Conservation (phyloP, 1,284 basidiomycete species). For the Pulchroboletus neoregius region DNA sequence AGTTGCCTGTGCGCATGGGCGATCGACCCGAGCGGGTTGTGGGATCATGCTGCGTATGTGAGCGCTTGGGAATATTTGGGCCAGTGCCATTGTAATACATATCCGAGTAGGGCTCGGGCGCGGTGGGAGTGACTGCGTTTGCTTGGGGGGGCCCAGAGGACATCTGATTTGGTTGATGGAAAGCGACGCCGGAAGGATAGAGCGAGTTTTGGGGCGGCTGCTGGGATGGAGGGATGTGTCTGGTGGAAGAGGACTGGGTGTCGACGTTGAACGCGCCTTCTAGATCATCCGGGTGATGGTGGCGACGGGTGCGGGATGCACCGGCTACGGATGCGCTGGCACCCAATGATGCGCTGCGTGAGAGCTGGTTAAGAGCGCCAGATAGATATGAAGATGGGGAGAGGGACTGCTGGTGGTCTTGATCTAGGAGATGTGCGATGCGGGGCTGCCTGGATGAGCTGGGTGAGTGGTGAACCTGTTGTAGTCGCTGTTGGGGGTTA, state of each 20-base stretch:
- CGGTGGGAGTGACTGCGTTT: constrained; percentile 34
- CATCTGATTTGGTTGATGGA: constrained; percentile 46
- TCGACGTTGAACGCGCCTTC: constrained; percentile 63
- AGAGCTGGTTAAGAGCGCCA: constrained; percentile 47
- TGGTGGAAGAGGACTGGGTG: constrained; percentile 37
- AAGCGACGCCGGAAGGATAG: constrained; percentile 56
- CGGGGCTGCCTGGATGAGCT: constrained; percentile 50
- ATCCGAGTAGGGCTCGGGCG: constrained; percentile 54
- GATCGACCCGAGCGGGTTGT: constrained; percentile 52
- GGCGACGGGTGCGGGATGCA: constrained; percentile 47
- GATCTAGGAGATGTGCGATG: constrained; percentile 60
- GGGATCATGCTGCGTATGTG: constrained; percentile 52
- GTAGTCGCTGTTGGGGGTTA: constrained; percentile 22
- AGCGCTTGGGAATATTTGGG: constrained; percentile 50
- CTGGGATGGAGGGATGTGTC: constrained; percentile 38
- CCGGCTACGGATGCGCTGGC: constrained; percentile 42
- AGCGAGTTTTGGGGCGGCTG: constrained; percentile 41
- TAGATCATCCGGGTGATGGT: constrained; percentile 64
- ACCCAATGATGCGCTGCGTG: constrained; percentile 64
- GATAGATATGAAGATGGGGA: constrained; percentile 52
- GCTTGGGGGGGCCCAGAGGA: constrained; percentile 34
- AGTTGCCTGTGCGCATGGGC: constrained; percentile 53
- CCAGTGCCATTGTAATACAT: constrained; percentile 57
- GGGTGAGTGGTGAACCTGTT: constrained; percentile 37
- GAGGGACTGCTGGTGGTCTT: constrained; percentile 47